phyloP scores from a whole-genome alignment of 129 eudicot genomes.

The Silybum marianum region DNA sequence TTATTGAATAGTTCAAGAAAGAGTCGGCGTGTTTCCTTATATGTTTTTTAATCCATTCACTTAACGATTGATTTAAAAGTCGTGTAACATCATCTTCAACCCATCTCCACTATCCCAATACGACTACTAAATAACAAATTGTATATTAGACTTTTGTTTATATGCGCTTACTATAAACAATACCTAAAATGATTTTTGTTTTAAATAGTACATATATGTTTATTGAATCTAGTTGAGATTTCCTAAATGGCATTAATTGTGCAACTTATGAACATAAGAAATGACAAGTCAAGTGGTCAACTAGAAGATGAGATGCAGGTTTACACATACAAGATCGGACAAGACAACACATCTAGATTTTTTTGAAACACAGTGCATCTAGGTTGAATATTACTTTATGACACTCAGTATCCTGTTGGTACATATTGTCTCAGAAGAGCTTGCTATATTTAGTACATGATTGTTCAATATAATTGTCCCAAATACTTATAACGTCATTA shows the following conservation, averaged over 20 bases:
- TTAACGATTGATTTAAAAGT: neutral
- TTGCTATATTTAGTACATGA: neutral
- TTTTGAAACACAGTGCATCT: neutral
- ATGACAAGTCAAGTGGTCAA: neutral
- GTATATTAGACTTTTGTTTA: neutral
- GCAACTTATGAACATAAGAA: neutral
- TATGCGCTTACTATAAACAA: neutral
- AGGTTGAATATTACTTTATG: neutral
- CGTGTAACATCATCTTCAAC: neutral
- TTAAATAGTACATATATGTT: neutral
- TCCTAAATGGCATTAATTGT: neutral
- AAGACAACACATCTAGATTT: neutral
- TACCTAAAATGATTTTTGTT: neutral
- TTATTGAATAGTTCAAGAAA: neutral
- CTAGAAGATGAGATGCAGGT: neutral
- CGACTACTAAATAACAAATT: neutral
- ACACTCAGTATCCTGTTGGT: neutral
- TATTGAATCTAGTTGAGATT: neutral
- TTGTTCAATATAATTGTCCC: neutral
- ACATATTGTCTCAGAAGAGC: neutral
- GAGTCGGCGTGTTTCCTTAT: neutral
- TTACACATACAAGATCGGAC: neutral
- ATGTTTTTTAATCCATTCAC: neutral
- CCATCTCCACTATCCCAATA: neutral
- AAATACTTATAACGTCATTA: neutral